Percentiles rank a stretch among this genome's conserved stretches.
phyloP scores from a whole-genome alignment of 108 stramenopile genomes.

The Fragilaria crotonensis region DNA sequence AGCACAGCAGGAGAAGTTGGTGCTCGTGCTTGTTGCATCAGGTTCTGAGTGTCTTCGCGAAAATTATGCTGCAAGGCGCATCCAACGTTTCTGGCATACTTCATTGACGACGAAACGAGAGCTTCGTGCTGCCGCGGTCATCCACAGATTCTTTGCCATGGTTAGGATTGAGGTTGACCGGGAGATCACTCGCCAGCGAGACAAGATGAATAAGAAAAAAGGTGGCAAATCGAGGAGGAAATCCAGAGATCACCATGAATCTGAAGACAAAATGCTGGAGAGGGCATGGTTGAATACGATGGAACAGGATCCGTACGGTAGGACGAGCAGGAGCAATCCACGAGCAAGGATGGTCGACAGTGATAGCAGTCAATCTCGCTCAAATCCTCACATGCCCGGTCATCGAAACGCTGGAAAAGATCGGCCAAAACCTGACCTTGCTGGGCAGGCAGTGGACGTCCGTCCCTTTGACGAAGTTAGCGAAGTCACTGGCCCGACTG shows the following conservation, averaged over 20 bases:
- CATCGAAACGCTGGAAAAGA: slow-evolving; percentile 5
- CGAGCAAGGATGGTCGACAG: slow-evolving; percentile 5
- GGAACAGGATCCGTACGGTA: slow-evolving; percentile 22
- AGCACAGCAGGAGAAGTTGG: slow-evolving; percentile 9
- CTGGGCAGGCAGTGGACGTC: slow-evolving; percentile 24
- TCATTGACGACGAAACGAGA: slow-evolving; percentile 38
- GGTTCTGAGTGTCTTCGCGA: slow-evolving; percentile 36
- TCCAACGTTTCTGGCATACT: slow-evolving; percentile 66
- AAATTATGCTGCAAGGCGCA: slow-evolving; percentile 44
- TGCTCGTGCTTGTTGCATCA: slow-evolving; percentile 29
- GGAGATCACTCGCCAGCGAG: slow-evolving; percentile 43
- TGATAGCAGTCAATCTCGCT: slow-evolving; percentile 14
- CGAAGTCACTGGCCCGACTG: slow-evolving; percentile 27
- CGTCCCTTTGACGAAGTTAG: slow-evolving; percentile 25
- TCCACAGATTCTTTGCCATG: slow-evolving; percentile 66
- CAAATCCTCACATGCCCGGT: background rate
- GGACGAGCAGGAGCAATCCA: slow-evolving; percentile 3
- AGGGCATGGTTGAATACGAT: slow-evolving; percentile 55
- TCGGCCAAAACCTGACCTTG: slow-evolving; percentile 12
- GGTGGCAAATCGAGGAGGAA: slow-evolving; percentile 37
- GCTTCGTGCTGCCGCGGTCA: slow-evolving; percentile 54
- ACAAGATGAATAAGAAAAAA: slow-evolving; percentile 29
- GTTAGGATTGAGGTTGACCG: slow-evolving; percentile 62
- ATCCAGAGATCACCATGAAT: slow-evolving; percentile 30
- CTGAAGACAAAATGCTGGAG: slow-evolving; percentile 52